A percentile compares a stretch with the other conserved stretches of the same genome.
Conservation (phyloP, 1,139 yeast species). For the Wickerhamiella infanticola region DNA sequence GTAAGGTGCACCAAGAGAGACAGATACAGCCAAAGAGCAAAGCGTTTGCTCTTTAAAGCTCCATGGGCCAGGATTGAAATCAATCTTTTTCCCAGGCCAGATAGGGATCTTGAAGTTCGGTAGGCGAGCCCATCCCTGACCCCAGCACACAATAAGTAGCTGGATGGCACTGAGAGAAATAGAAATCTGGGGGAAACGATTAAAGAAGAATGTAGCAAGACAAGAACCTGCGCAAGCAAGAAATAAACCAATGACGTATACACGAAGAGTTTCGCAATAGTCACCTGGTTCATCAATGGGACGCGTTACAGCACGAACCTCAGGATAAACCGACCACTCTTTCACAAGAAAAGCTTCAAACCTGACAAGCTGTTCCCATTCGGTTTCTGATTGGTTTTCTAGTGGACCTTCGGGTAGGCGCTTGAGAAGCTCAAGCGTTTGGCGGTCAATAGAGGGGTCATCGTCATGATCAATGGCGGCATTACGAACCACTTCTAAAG, state of each 20-base stretch:
- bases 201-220: constrained; percentile 42
- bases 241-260: constrained; percentile 38
- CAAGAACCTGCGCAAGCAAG: constrained; percentile 44
- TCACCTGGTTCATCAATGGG: constrained; percentile 33
- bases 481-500: constrained; percentile 27
- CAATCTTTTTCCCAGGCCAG: constrained; percentile 29
- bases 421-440: constrained; percentile 21
- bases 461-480: constrained; percentile 28
- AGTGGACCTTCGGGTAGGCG: constrained; percentile 17
- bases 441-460: constrained; percentile 36
- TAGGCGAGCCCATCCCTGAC: constrained; percentile 21
- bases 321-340: constrained; percentile 48
- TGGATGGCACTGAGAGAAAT: constrained; percentile 37
- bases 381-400: constrained; percentile 8
- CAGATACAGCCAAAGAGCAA: constrained; percentile 19
- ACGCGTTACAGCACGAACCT: constrained; percentile 43
- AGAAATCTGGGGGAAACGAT: constrained; percentile 38
- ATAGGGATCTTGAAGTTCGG: constrained; percentile 9
- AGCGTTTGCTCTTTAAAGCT: constrained; percentile 43
- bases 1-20: constrained; percentile 16
- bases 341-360: constrained; percentile 34
- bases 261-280: constrained; percentile 42
- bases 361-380: constrained; percentile 21
- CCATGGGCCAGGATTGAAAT: constrained; percentile 40
- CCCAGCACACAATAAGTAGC: constrained; percentile 43